Evolutionary conservation across 1,284 basidiomycete genomes (phyloP), one percentile per base, ranked within the genome.

Genomic region (Pseudozyma sp.): DNA sequence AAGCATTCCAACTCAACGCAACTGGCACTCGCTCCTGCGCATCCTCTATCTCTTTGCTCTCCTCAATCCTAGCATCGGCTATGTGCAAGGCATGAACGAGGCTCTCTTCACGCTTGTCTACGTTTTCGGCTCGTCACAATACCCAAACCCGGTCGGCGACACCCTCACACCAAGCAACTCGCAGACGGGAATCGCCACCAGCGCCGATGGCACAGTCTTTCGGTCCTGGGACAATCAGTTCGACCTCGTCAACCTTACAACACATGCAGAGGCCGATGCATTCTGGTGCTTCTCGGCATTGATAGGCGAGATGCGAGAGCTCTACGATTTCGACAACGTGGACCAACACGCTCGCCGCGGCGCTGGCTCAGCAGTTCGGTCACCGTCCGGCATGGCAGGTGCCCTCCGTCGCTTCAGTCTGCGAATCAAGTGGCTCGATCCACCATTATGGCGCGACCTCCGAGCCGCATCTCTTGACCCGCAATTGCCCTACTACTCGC

Each of bases 271-370:
- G 47, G 82, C 82, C 2, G 82, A 84, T 45, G 79, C 81, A 1
- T 83, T 84, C 62, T 84, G 82, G 82, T 82, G 80, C 63, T 84
- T 83, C 45, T 82, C 81, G 2, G 54, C 69, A 10, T 45, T 84
- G 39, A 61, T 83, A 33, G 82, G 78, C 39, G 75, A 80, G 37
- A 65, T 83, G 51, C 68, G 80, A n/a, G 81, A 83, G 35, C 57
- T 83, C 14, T 84, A 78, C 60, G 81, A 83, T 30, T 83, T 82
- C 46, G 81, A 78, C 8, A 66, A 70, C 7, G 57, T 80, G 54
- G 71, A 77, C 24, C 74, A 75, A 39, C 70, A 68, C 43, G 59
- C 52, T 35, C 57, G 66, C 11, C 57, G 63, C 24, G 50, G 40
- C 17, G 62, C 65, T 3, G 9, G 52, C 9, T 17, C 47, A 2